These are phyloP conservation scores for Phoma sp. DNA, from an alignment of 2,329 filamentous ascomycete species.

Conservation along the genomic window DNA sequence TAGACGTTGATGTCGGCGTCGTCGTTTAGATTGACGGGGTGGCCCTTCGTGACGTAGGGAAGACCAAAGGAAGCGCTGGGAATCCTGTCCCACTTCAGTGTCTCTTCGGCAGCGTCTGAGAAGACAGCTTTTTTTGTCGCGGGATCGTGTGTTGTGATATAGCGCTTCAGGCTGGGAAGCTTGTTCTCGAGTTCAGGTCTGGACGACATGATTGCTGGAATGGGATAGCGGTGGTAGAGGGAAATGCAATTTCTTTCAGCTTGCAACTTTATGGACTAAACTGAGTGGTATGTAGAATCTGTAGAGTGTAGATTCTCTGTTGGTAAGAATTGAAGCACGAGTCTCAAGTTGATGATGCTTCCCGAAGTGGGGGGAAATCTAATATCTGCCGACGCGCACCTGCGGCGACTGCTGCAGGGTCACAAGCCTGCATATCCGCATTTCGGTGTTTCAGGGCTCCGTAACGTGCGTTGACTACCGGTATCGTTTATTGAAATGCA, in stretches of 20 bases:
- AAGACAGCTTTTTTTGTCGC: conserved; percentile 44
- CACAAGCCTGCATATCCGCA: not conserved
- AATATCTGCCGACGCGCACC: conserved; percentile 3
- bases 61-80: conserved; percentile 51
- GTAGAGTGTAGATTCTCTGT: not conserved
- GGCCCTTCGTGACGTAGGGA: conserved; percentile 56
- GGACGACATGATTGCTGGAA: conserved; percentile 21
- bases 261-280: not conserved
- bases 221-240: not conserved
- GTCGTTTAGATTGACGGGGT: conserved; percentile 54
- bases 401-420: conserved; percentile 2
- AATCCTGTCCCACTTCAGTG: conserved; percentile 26
- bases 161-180: conserved; percentile 41
- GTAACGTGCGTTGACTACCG: not conserved
- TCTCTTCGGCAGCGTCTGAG: conserved; percentile 33
- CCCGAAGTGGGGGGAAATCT: conserved; percentile 10
- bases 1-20: conserved; percentile 57
- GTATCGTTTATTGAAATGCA: too few relatives aligned
- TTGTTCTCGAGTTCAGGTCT: conserved; percentile 22
- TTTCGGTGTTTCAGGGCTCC: not conserved
- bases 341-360: not conserved
- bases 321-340: not conserved
- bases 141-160: conserved; percentile 46
- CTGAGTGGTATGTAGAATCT: not conserved
- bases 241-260: not conserved